Percentiles rank a stretch among this genome's conserved stretches.
These are phyloP conservation scores for Vaccinium macrocarpon DNA, from an alignment of 148 eudicot genomes.

Conservation along the genomic window DNA sequence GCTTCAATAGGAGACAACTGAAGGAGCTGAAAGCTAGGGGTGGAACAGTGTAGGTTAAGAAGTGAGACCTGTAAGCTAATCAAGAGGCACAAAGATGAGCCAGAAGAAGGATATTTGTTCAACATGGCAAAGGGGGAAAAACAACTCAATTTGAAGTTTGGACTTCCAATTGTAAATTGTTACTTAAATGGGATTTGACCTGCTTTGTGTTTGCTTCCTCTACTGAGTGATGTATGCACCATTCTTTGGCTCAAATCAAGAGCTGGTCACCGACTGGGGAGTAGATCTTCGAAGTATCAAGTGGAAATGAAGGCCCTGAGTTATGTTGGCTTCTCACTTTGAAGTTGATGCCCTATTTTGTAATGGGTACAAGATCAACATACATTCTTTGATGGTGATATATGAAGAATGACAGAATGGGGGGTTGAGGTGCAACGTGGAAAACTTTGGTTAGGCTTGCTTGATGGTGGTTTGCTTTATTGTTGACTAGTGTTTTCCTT, in stretches of 20 bases:
- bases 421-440: not conserved
- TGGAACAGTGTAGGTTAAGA: not conserved
- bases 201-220: not conserved
- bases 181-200: not conserved
- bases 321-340: not conserved
- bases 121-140: not conserved
- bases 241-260: not conserved
- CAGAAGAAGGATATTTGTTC: not conserved
- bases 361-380: not conserved
- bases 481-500: not conserved
- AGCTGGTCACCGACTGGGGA: not conserved
- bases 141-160: too few relatives aligned
- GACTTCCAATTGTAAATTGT: too few relatives aligned
- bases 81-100: not conserved
- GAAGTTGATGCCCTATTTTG: not conserved
- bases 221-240: not conserved
- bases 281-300: not conserved
- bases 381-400: not conserved
- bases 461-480: not conserved
- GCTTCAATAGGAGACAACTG: not conserved
- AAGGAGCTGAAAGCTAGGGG: not conserved
- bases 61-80: not conserved
- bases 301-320: not conserved
- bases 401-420: not conserved
- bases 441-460: not conserved